Conservation (phyloP, 768 basidiomycete genomes). For the Lactarius akahatsu region DNA sequence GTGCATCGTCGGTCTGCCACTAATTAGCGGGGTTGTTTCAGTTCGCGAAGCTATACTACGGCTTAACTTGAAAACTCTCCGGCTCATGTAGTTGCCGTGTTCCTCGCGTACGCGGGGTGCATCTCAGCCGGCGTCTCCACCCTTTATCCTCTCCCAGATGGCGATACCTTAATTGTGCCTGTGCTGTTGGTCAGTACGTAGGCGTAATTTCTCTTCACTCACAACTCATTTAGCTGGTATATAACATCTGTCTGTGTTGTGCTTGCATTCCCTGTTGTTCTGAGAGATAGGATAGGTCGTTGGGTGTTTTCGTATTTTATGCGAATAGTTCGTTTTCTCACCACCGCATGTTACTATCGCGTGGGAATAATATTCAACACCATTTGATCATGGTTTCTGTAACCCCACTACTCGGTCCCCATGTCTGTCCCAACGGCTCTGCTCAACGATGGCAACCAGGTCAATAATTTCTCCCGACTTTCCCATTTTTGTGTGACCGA, state of each 20-base stretch:
- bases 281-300: background rate
- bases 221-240: constrained; percentile 16
- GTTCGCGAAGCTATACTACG: constrained; percentile 63
- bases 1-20: background rate
- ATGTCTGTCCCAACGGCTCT: constrained; percentile 37
- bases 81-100: constrained; percentile 40
- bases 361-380: background rate
- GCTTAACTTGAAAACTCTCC: constrained; percentile 60
- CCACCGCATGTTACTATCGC: background rate
- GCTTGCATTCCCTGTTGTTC: background rate
- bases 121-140: background rate
- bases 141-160: background rate
- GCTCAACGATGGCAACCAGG: constrained; percentile 42
- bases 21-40: constrained; percentile 31
- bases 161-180: constrained; percentile 17
- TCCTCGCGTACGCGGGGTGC: background rate
- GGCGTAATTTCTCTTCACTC: constrained; percentile 1
- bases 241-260: background rate
- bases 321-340: background rate
- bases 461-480: constrained; percentile 12
- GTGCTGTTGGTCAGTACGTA: background rate
- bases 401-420: too few relatives aligned
- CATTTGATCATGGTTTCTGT: constrained; percentile 15
- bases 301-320: background rate
- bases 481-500: background rate